phyloP scores from a whole-genome alignment of 768 basidiomycete species.

The Leccinum disarticulatum region DNA sequence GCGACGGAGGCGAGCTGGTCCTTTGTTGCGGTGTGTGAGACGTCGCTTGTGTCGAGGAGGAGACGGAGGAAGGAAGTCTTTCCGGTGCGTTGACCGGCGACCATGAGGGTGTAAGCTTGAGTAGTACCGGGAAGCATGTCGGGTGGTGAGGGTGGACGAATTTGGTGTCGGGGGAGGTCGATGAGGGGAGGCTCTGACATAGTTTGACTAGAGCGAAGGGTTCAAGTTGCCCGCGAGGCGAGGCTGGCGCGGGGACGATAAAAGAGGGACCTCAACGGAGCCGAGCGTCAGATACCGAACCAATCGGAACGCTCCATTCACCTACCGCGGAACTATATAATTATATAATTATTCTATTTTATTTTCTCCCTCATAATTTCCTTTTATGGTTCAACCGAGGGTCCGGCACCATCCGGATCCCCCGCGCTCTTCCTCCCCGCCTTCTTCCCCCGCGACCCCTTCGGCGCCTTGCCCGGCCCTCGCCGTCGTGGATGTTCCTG shows the following conservation, averaged over 20 bases:
- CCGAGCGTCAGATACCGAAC: constrained; percentile 55
- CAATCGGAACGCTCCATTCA: constrained; percentile 52
- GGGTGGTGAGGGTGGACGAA: constrained; percentile 29
- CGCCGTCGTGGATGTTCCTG: constrained; percentile 53
- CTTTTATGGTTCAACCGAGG: constrained; percentile 27
- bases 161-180: constrained; percentile 22
- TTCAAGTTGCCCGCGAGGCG: constrained; percentile 53
- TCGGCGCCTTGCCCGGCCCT: constrained; percentile 74
- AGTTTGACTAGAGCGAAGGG: constrained; percentile 7
- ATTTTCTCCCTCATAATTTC: constrained; percentile 11
- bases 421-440: constrained; percentile 26
- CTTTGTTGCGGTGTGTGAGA: constrained; percentile 59
- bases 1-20: constrained; percentile 81
- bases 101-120: constrained; percentile 65
- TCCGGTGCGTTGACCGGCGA: constrained; percentile 79
- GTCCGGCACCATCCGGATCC: constrained; percentile 28
- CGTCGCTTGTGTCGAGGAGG: constrained; percentile 75
- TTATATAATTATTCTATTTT: constrained; percentile 20
- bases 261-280: constrained; percentile 42
- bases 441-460: constrained; percentile 53
- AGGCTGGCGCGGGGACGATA: constrained; percentile 69
- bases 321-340: constrained; percentile 31
- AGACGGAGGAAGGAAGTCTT: constrained; percentile 88
- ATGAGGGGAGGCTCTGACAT: constrained; percentile 40
- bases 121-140: constrained; percentile 25